Conservation (phyloP, 1,284 basidiomycete species). For the Phellopilus nigrolimitatus region DNA sequence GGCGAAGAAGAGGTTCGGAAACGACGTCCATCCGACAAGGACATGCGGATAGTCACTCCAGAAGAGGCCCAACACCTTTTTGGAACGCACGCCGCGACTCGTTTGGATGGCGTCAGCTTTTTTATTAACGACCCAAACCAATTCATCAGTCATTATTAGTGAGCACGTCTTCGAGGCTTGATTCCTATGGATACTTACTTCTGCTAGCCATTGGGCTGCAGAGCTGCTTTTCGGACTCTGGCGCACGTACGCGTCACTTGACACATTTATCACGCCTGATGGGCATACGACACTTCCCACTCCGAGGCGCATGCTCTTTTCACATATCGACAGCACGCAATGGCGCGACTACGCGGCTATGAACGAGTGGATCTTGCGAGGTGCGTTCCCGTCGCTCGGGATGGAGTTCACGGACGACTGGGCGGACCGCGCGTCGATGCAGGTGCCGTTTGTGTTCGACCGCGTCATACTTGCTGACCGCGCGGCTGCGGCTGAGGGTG, state of each 20-base stretch:
- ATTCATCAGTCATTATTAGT: constrained; percentile 75
- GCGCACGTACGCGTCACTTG: constrained; percentile 81
- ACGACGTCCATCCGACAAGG: constrained; percentile 66
- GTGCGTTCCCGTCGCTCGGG: constrained; percentile 70
- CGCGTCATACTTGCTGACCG: constrained; percentile 81
- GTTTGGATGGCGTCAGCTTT: constrained; percentile 40
- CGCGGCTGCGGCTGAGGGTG: constrained; percentile 70
- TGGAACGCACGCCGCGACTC: constrained; percentile 35
- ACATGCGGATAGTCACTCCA: constrained; percentile 71
- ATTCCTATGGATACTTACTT: background rate
- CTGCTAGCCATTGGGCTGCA: constrained; percentile 63
- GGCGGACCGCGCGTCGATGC: constrained; percentile 68
- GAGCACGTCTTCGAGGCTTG: background rate
- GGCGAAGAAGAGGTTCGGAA: constrained; percentile 34
- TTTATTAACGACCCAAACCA: constrained; percentile 80
- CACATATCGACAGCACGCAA: constrained; percentile 64
- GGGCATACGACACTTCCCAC: constrained; percentile 69
- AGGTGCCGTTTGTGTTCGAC: constrained; percentile 69
- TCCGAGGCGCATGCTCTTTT: constrained; percentile 70
- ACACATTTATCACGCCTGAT: constrained; percentile 55
- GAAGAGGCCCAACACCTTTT: constrained; percentile 65
- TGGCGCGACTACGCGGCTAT: constrained; percentile 86
- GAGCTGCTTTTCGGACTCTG: constrained; percentile 87
- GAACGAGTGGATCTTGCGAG: constrained; percentile 74
- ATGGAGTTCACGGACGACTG: constrained; percentile 79